Evolutionary conservation across 2,329 filamentous ascomycete species (phyloP), one percentile per base, ranked within the genome.

Genomic region (Aspergillus sojae): DNA sequence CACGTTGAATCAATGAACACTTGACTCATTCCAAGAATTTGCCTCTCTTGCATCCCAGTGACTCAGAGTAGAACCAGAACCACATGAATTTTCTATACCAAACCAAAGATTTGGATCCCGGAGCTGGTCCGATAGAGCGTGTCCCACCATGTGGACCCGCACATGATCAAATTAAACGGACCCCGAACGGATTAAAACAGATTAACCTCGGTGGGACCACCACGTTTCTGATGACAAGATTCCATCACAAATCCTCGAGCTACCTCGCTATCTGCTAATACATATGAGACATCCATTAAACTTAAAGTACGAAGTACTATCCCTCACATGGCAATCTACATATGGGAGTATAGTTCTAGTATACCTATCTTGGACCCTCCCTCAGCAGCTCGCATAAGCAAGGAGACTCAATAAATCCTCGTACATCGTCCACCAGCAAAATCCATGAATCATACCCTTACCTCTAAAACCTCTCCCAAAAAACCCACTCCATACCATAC

Each of bases 1-100:
- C 32, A 55, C 52, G 50, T 54, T 54, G 26, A 28, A 50, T 52
- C 48, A 32, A 52, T 52, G 48, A 52, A 52, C 48, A 52, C 48
- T 32, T 52, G 48, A 52, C 48, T 52, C 26, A 50, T 30, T 50
- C 46, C 26, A 50, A 5, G 7, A 28, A 19, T n/a, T 50, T 28
- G 23, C 26, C 21, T 28, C 23, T 30, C 23, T 48, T 6, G 11
- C 12, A 26, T 28, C 23, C 5, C 2, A 52, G 21, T 52, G 48
- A 52, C 48, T 52, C 48, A 52, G 48, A 52, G n/a, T n/a, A 23
- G 45, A 48, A 48, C 23, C 4, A 21, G 14, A 50, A 11, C 26
- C 26, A 28, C 23, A 28, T 28, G 46, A 23, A 23, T 41, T 11
- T 21, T 48, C 45, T 16, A 23, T 48, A 16, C 43, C 34, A 36